These are phyloP conservation scores for Psidium guajava DNA, from an alignment of 345 rosid genomes.

Conservation along the genomic window DNA sequence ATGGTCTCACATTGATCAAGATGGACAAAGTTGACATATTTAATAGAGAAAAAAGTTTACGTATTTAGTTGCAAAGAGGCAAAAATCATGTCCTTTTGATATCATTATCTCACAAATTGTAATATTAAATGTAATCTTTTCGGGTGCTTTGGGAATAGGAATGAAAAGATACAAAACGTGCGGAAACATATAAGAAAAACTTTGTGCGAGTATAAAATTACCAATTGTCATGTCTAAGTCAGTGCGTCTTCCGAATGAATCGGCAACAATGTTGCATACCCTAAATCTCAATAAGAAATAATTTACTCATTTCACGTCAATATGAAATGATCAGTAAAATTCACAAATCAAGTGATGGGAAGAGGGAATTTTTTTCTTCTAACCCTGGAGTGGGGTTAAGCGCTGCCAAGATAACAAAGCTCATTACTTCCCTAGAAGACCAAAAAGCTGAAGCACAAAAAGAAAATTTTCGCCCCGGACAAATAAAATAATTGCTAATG, in stretches of 20 bases:
- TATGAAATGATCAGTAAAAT: background rate
- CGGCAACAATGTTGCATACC: background rate
- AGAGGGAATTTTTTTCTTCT: background rate
- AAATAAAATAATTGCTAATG: background rate
- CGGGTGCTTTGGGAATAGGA: background rate
- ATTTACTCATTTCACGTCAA: background rate
- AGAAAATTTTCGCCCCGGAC: background rate
- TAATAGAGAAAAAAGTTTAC: background rate
- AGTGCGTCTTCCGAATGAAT: background rate
- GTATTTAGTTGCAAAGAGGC: background rate
- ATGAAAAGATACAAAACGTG: background rate
- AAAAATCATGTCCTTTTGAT: background rate
- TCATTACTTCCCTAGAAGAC: background rate
- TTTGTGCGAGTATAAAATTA: rapidly evolving
- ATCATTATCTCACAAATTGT: background rate
- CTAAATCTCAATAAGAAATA: background rate
- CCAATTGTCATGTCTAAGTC: background rate
- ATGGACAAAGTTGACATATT: background rate
- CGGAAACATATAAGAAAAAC: background rate
- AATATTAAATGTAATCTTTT: background rate
- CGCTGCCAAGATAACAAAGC: background rate
- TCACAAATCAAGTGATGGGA: background rate
- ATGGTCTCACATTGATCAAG: background rate
- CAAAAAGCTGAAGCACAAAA: background rate
- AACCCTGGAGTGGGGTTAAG: background rate